Evolutionary conservation across 371 early-diverging fungal species (phyloP).

Genomic region (Coemansia sp.): DNA sequence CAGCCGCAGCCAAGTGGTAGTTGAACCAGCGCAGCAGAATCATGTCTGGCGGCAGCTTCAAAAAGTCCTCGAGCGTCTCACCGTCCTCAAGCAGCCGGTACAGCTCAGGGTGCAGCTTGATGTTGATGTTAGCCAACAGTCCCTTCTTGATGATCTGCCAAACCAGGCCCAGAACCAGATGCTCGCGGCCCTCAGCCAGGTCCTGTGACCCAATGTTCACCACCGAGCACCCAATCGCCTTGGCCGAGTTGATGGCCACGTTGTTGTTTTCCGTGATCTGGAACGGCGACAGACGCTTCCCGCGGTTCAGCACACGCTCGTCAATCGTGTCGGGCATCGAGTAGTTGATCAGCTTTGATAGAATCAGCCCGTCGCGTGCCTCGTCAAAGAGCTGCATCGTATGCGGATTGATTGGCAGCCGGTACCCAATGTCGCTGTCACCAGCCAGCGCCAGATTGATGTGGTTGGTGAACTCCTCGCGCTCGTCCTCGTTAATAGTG

Average conservation of each 20-base stretch:
- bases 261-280: slow-evolving; percentile 98
- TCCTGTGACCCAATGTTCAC: slow-evolving; percentile 96
- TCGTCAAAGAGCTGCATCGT: slow-evolving; percentile 95
- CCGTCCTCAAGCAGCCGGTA: slow-evolving; percentile 89
- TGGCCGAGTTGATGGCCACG: slow-evolving; percentile 94
- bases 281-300: slow-evolving; percentile 74
- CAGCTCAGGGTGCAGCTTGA: slow-evolving; percentile 94
- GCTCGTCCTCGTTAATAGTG: slow-evolving; percentile 96
- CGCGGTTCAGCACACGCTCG: slow-evolving; percentile 90
- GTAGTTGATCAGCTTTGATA: slow-evolving; percentile 95
- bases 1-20: slow-evolving; percentile 92
- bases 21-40: slow-evolving; percentile 97
- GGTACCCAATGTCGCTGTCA: slow-evolving; percentile 77
- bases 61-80: slow-evolving; percentile 88
- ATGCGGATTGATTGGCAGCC: slow-evolving; percentile 86
- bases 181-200: slow-evolving; percentile 90
- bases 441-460: slow-evolving; percentile 83
- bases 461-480: slow-evolving; percentile 89
- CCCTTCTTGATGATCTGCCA: slow-evolving; percentile 99
- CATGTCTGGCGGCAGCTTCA: slow-evolving; percentile 88
- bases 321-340: slow-evolving; percentile 95
- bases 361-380: slow-evolving; percentile 90
- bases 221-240: slow-evolving; percentile 94
- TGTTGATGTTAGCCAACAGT: slow-evolving; percentile 89
- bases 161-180: slow-evolving; percentile 90